Percentiles rank a stretch among this genome's conserved stretches.
phyloP scores from a whole-genome alignment of 2,329 filamentous ascomycete genomes.

The Aspergillus tamarii region DNA sequence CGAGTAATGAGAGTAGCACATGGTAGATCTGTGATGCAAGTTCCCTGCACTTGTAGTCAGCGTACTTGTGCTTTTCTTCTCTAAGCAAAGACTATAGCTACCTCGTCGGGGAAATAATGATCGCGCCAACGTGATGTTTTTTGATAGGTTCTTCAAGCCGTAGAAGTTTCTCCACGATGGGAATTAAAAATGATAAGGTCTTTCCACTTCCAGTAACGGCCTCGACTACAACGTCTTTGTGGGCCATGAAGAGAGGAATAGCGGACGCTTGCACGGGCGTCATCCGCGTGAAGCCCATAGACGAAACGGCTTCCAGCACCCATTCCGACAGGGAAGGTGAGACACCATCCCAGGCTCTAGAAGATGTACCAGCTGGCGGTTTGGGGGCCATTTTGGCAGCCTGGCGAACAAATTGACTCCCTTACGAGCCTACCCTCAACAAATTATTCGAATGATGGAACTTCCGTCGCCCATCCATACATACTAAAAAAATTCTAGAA shows the following conservation, averaged over 20 bases:
- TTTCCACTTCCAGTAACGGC: slow-evolving; percentile 92
- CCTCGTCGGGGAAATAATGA: slow-evolving; percentile 86
- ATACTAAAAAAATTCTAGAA: slow-evolving; percentile 17
- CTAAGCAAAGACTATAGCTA: slow-evolving; percentile 26
- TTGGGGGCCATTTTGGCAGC: slow-evolving; percentile 36
- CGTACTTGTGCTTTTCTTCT: background rate
- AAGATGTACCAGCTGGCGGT: slow-evolving; percentile 49
- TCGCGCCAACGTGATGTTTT: slow-evolving; percentile 85
- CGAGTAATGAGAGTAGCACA: slow-evolving; percentile 74
- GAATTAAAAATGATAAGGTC: slow-evolving; percentile 83
- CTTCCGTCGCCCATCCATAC: slow-evolving; percentile 6
- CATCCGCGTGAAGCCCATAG: slow-evolving; percentile 84
- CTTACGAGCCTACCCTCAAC: background rate
- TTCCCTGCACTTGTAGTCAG: slow-evolving; percentile 60
- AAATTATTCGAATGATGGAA: background rate
- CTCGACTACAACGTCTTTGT: slow-evolving; percentile 92
- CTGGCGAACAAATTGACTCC: background rate
- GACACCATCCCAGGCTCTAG: slow-evolving; percentile 68
- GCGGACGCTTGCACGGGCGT: slow-evolving; percentile 94
- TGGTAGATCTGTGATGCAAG: slow-evolving; percentile 87
- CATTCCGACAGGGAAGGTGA: slow-evolving; percentile 76
- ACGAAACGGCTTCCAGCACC: slow-evolving; percentile 79
- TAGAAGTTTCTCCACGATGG: slow-evolving; percentile 79
- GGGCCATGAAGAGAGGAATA: slow-evolving; percentile 82
- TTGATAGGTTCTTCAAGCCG: slow-evolving; percentile 80